Conservation (phyloP, 1,139 yeast species). For the Nakaseomyces bracarensis region DNA sequence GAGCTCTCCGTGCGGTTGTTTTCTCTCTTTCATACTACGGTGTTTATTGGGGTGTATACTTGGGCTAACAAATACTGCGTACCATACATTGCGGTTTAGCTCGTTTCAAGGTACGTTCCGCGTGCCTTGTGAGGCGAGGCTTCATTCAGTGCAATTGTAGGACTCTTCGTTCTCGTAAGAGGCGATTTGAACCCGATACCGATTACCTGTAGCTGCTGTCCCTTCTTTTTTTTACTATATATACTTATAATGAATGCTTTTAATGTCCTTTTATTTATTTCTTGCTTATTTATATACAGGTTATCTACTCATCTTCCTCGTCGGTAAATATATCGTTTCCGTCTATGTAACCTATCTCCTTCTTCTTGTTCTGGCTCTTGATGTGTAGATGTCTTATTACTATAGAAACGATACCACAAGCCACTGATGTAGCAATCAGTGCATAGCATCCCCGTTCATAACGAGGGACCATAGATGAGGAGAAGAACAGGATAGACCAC, state of each 20-base stretch:
- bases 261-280: slow-evolving; percentile 3
- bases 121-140: slow-evolving; percentile 20
- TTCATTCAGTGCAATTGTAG: slow-evolving; percentile 34
- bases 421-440: slow-evolving; percentile 43
- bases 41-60: background rate
- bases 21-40: background rate
- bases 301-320: slow-evolving; percentile 14
- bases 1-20: background rate
- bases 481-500: slow-evolving; percentile 50
- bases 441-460: slow-evolving; percentile 49
- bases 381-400: slow-evolving; percentile 35
- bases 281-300: background rate
- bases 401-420: slow-evolving; percentile 32
- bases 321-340: slow-evolving; percentile 23
- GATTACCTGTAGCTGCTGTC: slow-evolving; percentile 24
- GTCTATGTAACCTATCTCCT: slow-evolving; percentile 19
- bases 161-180: slow-evolving; percentile 15
- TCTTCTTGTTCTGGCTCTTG: slow-evolving; percentile 30
- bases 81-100: slow-evolving; percentile 13
- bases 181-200: slow-evolving; percentile 31
- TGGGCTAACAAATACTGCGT: too few relatives aligned
- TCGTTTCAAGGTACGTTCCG: slow-evolving; percentile 17
- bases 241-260: background rate
- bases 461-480: slow-evolving; percentile 44
- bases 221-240: slow-evolving; percentile 15